Conservation (phyloP, 768 basidiomycete species). For the Kwoniella mangroviensis region DNA sequence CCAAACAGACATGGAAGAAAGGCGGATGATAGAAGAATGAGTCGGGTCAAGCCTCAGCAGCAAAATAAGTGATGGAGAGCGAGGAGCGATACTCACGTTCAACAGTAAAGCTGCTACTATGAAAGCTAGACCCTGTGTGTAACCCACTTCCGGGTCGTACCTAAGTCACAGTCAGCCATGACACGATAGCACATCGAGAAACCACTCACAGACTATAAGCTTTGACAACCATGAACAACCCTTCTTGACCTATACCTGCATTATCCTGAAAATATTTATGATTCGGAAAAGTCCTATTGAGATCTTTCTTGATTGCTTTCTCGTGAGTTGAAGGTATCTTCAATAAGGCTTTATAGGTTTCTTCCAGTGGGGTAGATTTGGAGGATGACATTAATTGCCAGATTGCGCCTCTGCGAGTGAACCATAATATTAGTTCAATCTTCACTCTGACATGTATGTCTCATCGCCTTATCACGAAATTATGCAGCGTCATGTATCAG, state of each 20-base stretch:
- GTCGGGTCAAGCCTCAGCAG: too few relatives aligned
- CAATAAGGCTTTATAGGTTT: constrained; percentile 75
- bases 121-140: constrained; percentile 96
- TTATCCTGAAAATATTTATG: constrained; percentile 95
- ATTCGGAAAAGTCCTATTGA: constrained; percentile 95
- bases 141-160: constrained; percentile 91
- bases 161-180: constrained; percentile 50
- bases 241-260: constrained; percentile 94
- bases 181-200: neutral
- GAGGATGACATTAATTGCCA: constrained; percentile 76
- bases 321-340: constrained; percentile 87
- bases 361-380: constrained; percentile 85
- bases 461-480: too few relatives aligned
- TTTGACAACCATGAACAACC: constrained; percentile 95
- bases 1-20: neutral
- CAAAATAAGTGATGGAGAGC: too few relatives aligned
- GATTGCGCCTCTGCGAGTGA: constrained; percentile 43
- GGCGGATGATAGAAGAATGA: neutral
- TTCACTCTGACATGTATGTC: neutral
- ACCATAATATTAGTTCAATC: neutral
- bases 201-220: constrained; percentile 84
- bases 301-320: constrained; percentile 89
- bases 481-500: neutral
- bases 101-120: constrained; percentile 90
- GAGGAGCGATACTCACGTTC: constrained; percentile 66